Conservation (phyloP, 768 basidiomycete species). For the Galerina sulciceps region DNA sequence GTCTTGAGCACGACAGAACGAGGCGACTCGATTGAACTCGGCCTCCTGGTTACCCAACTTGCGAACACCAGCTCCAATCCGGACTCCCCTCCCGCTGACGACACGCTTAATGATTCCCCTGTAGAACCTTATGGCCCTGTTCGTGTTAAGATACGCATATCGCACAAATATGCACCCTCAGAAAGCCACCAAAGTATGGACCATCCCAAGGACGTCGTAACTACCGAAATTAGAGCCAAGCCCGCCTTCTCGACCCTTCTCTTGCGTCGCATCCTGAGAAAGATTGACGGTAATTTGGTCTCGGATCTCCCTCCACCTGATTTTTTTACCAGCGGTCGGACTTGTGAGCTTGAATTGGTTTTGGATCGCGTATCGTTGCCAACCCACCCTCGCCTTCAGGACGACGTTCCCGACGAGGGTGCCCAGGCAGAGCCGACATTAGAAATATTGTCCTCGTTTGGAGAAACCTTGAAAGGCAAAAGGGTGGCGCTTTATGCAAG, state of each 20-base stretch:
- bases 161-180: slow-evolving; percentile 46
- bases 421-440: slow-evolving; percentile 76
- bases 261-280: slow-evolving; percentile 62
- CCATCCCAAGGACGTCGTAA: slow-evolving; percentile 20
- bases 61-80: background rate
- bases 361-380: slow-evolving; percentile 64
- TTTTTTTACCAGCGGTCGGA: slow-evolving; percentile 48
- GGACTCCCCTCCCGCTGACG: slow-evolving; percentile 21
- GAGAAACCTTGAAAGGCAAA: slow-evolving; percentile 81
- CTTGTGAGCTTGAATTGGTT: slow-evolving; percentile 68
- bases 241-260: slow-evolving; percentile 52
- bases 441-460: slow-evolving; percentile 77
- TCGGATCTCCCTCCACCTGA: slow-evolving; percentile 48
- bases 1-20: slow-evolving; percentile 66
- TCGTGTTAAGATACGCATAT: slow-evolving; percentile 49
- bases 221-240: slow-evolving; percentile 42
- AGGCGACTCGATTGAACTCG: slow-evolving; percentile 87
- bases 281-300: slow-evolving; percentile 57
- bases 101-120: slow-evolving; percentile 23
- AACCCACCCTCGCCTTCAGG: slow-evolving; percentile 38
- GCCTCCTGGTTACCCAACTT: slow-evolving; percentile 56
- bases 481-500: slow-evolving; percentile 85
- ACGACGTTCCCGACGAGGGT: slow-evolving; percentile 54
- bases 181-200: slow-evolving; percentile 24
- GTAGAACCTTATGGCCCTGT: slow-evolving; percentile 38